Conservation (phyloP, 805 yeast species). For the Ogataea siamensis region DNA sequence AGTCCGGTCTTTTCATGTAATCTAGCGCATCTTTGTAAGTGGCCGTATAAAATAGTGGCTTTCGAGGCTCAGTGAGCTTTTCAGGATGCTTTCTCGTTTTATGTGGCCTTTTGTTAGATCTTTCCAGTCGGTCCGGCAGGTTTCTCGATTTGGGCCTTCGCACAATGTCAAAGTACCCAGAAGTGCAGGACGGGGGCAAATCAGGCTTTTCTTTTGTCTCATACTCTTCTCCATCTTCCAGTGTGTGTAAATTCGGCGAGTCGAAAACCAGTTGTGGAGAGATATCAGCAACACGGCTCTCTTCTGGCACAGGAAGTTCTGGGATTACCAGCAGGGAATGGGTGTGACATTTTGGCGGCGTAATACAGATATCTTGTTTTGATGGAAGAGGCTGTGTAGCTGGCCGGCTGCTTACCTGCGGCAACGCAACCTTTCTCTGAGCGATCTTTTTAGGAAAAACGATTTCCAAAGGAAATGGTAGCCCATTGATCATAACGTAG, state of each 20-base stretch:
- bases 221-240: not conserved
- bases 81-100: not conserved
- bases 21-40: slow-evolving; percentile 3
- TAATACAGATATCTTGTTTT: not conserved
- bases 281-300: not conserved
- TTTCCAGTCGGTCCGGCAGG: not conserved
- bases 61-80: not conserved
- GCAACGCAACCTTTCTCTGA: slow-evolving; percentile 1
- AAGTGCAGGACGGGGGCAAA: not conserved
- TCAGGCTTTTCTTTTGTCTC: not conserved
- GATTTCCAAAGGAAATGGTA: slow-evolving; percentile 31
- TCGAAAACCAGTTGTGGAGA: slow-evolving; percentile 8
- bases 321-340: slow-evolving; percentile 11
- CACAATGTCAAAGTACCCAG: not conserved
- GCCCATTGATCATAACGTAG: slow-evolving; percentile 26
- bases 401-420: slow-evolving; percentile 3
- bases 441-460: slow-evolving; percentile 31
- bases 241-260: not conserved
- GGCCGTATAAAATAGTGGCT: slow-evolving; percentile 4
- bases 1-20: not conserved
- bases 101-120: not conserved
- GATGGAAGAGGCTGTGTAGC: slow-evolving; percentile 7
- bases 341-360: slow-evolving; percentile 4
- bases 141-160: not conserved
- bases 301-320: slow-evolving; percentile 4